phyloP scores from a whole-genome alignment of 306 rosid genomes.

The Lathyrus sativus region DNA sequence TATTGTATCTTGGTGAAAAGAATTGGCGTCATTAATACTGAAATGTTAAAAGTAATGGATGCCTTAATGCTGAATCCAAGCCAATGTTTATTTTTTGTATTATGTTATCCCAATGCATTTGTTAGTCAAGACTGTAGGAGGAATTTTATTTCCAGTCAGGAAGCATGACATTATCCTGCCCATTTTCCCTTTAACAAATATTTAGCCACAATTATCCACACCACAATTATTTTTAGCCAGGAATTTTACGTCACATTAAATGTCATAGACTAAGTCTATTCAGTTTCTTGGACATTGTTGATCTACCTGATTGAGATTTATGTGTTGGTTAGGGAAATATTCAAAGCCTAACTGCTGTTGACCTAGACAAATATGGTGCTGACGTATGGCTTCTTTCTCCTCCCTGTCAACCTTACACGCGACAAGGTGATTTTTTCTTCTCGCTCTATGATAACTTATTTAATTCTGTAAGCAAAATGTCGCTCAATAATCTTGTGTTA shows the following conservation, averaged over 20 bases:
- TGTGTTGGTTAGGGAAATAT: constrained; percentile 72
- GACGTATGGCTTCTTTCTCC: constrained; percentile 96
- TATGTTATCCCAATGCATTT: constrained; percentile 1
- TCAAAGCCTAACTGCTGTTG: constrained; percentile 76
- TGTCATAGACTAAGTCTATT: background rate
- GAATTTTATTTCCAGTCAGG: background rate
- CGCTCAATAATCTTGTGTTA: constrained; percentile 46
- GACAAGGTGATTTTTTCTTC: constrained; percentile 66
- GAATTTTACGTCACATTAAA: background rate
- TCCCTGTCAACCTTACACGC: constrained; percentile 97
- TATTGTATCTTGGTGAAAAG: constrained; percentile 28
- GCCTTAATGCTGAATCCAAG: background rate
- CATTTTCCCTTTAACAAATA: background rate
- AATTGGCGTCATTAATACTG: constrained; percentile 30
- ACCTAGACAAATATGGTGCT: constrained; percentile 69
- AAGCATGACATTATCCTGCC: background rate
- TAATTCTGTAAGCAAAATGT: constrained; percentile 28
- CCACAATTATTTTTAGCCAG: background rate
- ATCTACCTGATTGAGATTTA: background rate
- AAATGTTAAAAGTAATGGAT: constrained; percentile 28
- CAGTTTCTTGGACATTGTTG: background rate
- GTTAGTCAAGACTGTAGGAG: background rate
- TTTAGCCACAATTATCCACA: background rate
- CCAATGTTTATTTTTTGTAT: background rate
- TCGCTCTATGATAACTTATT: constrained; percentile 13